Percentiles rank a stretch among this genome's conserved stretches.
Evolutionary conservation across 257 asterid genomes (phyloP).

Genomic region (Phtheirospermum japonicum): DNA sequence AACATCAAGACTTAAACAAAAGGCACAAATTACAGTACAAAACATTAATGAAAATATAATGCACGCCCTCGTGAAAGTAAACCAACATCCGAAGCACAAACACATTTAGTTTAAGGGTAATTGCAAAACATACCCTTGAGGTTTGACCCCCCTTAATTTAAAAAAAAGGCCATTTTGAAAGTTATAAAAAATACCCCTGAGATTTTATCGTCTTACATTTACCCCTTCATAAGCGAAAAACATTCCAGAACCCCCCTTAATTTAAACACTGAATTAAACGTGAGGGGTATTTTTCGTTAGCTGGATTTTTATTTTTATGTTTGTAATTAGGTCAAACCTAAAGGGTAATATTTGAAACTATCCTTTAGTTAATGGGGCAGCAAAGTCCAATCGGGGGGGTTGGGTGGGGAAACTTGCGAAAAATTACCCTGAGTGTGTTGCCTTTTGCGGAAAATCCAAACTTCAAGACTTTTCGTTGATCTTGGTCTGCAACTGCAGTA

Average conservation of each 20-base stretch:
- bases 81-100: conserved; percentile 2
- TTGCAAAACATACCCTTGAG: too few species aligned
- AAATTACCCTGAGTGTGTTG: conserved; percentile 55
- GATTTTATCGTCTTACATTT: too few species aligned
- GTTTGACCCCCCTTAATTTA: too few species aligned
- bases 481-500: conserved; percentile 83
- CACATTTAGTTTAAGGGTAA: not conserved
- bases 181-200: too few species aligned
- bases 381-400: conserved; percentile 5
- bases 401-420: conserved; percentile 5
- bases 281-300: too few species aligned
- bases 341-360: too few species aligned
- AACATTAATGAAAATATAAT: not conserved
- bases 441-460: conserved; percentile 88
- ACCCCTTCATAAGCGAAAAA: not conserved
- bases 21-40: conserved; percentile 5
- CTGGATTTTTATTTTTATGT: too few species aligned
- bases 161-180: too few species aligned
- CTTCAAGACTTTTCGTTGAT: conserved; percentile 81
- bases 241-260: too few species aligned
- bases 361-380: not conserved
- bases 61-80: conserved; percentile 15
- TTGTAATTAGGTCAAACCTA: too few species aligned
- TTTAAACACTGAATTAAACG: too few species aligned
- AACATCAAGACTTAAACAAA: conserved; percentile 19